phyloP scores from a whole-genome alignment of 164 flowering plant genomes.

The Vitis rupestris region DNA sequence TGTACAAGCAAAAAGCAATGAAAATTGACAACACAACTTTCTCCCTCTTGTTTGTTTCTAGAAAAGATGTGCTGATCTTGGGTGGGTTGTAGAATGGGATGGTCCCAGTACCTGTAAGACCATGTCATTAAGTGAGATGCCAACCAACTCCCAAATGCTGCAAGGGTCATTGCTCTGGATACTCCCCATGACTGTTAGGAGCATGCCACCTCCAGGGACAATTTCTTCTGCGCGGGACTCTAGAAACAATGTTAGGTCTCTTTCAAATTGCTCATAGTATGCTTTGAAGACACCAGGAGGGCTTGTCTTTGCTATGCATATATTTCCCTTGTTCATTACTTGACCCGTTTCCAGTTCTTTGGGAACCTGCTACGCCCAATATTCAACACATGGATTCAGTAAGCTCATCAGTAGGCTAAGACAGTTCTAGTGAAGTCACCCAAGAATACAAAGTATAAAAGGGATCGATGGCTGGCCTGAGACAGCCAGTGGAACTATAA shows the following conservation, averaged over 20 bases:
- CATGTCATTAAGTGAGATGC: conserved; percentile 10
- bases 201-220: conserved; percentile 16
- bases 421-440: too few species aligned
- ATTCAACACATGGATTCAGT: too few species aligned
- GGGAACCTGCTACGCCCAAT: conserved; percentile 3
- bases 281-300: conserved; percentile 7
- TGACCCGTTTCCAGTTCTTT: background rate
- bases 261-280: conserved; percentile 13
- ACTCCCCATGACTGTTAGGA: conserved; percentile 16
- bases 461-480: conserved; percentile 2
- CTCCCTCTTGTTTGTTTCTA: too few species aligned
- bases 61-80: too few species aligned
- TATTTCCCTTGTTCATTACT: conserved; percentile 15
- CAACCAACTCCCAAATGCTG: conserved; percentile 4
- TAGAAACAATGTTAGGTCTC: conserved; percentile 15
- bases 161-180: background rate
- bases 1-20: too few species aligned
- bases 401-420: too few species aligned
- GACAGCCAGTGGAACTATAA: conserved; percentile 17
- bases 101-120: too few species aligned
- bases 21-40: too few species aligned
- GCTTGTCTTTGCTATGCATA: conserved; percentile 15
- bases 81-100: too few species aligned
- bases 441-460: background rate
- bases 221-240: conserved; percentile 8